Evolutionary conservation across 192 early-diverging fungal species (phyloP), one percentile per base, ranked within the genome.

Genomic region (Rhizoclosmatium sp.): DNA sequence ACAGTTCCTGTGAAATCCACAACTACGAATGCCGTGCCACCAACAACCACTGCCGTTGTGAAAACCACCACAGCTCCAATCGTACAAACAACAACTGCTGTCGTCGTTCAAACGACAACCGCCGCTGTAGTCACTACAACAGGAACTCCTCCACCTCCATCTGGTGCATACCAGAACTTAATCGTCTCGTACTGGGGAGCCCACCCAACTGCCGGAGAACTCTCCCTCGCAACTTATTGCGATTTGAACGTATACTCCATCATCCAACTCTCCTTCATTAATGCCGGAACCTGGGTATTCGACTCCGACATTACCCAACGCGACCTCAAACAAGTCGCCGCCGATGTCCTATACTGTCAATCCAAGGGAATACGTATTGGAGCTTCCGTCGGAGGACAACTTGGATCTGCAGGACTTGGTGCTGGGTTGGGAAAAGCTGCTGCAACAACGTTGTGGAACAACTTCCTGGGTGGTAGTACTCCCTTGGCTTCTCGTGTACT

Each of bases 341-440:
- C 76, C 7, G 92, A 92, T 65, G 92, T 94, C 81, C 83, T 88
- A 61, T 73, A 82, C 45, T 94, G 93, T 83, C 93, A 94, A 75
- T 71, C 76, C 9, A 79, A 85, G 40, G 93, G 92, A 2, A 92
- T 91, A 54, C 79, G 80, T 3, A 78, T 94, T 2, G 81, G 90
- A 19, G 83, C 92, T 1, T 91, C 90, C 54, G 81, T 94, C 65
- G 93, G 92, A 51, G 93, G 93, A 3, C 90, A 89, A 3, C 84
- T 85, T 3, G 92, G 93, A 44, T 40, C 47, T 56, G 59, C 69
- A 1, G 31, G 45, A 71, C 71, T 59, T 41, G 62, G 1, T 78
- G 80, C 16, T 31, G n/a, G 71, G 5, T 65, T 86, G 4, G 91
- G 82, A 3, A 54, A 65, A 9, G 59, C 59, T n/a, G 90, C 91